Percentiles rank a stretch among this genome's conserved stretches.
These are phyloP conservation scores for Suhomyces sp. DNA, from an alignment of 805 yeast species.

Conservation along the genomic window DNA sequence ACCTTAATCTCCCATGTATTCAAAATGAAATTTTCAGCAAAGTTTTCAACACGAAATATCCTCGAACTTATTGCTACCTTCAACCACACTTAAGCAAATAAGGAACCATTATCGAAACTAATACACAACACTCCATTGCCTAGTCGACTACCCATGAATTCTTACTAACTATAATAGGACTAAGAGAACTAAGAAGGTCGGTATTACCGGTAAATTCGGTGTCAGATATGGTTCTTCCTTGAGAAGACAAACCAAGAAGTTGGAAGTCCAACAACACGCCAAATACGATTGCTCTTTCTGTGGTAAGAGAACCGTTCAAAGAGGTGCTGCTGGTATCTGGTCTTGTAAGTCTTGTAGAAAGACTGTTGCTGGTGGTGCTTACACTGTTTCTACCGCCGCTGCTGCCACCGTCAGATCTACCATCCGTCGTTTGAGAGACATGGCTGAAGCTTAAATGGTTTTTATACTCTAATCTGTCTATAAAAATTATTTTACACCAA, in stretches of 20 bases:
- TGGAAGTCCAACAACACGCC: constrained; percentile 98
- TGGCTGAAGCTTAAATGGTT: constrained; percentile 92
- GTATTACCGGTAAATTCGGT: constrained; percentile 99
- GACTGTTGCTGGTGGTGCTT: constrained; percentile 99
- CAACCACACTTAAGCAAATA: not conserved
- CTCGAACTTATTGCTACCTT: not conserved
- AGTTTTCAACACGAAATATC: not conserved
- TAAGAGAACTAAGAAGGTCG: constrained; percentile 99
- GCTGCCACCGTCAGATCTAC: constrained; percentile 99
- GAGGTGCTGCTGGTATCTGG: constrained; percentile 99
- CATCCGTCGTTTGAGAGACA: constrained; percentile 99
- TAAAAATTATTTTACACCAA: constrained; percentile 11
- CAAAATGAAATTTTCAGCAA: not conserved
- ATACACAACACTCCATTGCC: not conserved
- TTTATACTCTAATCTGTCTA: constrained; percentile 9
- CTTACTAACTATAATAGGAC: constrained; percentile 69
- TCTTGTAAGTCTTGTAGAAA: constrained; percentile 89
- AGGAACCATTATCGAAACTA: not conserved
- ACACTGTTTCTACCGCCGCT: constrained; percentile 98
- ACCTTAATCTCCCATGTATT: not conserved
- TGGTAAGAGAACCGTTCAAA: constrained; percentile 97
- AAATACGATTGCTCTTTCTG: constrained; percentile 99
- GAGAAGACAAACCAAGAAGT: constrained; percentile 99
- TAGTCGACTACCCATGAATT: not conserved
- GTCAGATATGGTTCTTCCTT: constrained; percentile 99